Evolutionary conservation across 345 rosid genomes (phyloP), one percentile per base, ranked within the genome.

Genomic region (Murraya paniculata): DNA sequence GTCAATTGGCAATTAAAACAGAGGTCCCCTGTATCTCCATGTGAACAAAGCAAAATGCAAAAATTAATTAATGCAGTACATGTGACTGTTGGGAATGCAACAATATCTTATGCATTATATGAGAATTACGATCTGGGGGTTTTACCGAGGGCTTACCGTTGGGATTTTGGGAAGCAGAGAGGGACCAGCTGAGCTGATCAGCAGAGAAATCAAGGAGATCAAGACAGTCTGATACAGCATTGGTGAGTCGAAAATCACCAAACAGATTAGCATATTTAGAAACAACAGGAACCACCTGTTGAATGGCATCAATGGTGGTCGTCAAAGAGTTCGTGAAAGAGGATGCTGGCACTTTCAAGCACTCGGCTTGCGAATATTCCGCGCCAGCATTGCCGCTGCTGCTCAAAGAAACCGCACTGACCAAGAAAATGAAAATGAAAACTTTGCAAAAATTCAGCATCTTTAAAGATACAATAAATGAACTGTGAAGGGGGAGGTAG

Each of bases 171-270:
- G 90, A 83, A 77, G 90, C 92, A 80, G 91, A 85, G 36, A 88
- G 61, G 74, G 88, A 48, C 95, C 93, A 91, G 78, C 84, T 81
- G 50, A 92, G 79, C 77, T 81, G 87, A 64, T 89, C 94, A 22
- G 87, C 64, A 36, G 93, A 90, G 74, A 84, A 83, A 68, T 91
- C 93, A 21, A 92, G 88, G 78, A 92, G 85, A 75, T 92, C 97
- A 59, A 91, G 85, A 28, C 97, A 92, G 65, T 92, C 94, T 25
- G 83, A 65, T 13, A 91, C 66, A 18, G 95, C 91, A 80, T 82
- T 86, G 18, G 75, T 31, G 2, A 88, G 84, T 27, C 88, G 78
- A 59, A 86, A 82, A 66, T 86, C 90, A 5, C 85, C 88, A 0
- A 90, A 27, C 53, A 85, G 55, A 39, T 59, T 81, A 10, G 82